Base-by-base conservation (phyloP, 306 rosid genomes). In the Dryas alaskensis region DNA sequence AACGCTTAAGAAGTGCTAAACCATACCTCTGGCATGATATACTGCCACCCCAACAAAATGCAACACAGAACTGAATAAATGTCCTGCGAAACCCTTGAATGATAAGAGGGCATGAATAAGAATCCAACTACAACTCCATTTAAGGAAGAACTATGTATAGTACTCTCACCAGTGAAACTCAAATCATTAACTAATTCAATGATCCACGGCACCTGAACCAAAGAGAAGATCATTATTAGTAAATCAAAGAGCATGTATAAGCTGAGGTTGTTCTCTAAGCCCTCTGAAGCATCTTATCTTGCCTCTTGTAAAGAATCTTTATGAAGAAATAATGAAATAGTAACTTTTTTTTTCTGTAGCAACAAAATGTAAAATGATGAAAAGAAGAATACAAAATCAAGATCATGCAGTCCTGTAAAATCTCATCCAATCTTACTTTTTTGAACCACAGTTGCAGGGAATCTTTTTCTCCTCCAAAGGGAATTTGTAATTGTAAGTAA, bases 381-480 rank as follows among this genome's bases (percentile, higher is more conserved):
- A 50, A 52, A 60, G 59, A 60, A 55, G n/a, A 50, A 65, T 74
- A 79, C 14, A 48, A 59, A 55, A 68, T 53, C 55, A 48, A 51
- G 59, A 67, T 61, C 72, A 61, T 46, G 73, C 6, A 19, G 27
- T 45, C 62, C 4, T 13, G 16, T 17, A 14, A 47, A 60, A 44
- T 70, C 12, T 11, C 72, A 10, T 9, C 1, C 14, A 65, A 73
- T 65, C 86, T 81, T 91, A 94, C 99, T 87, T 92, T 81, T 72
- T 94, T 40, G 99, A 89, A 76, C 96, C 92, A 81, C 98, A 94
- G 84, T 94, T 85, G 84, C 99, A 94, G 71, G 99, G 96, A 71
- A 94, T 94, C 86, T 94, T 94, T 83, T 92, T 90, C 78, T 92
- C 99, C 86, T 94, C 99, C 90, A 94, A 88, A 67, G 99, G 99